Evolutionary conservation across 2,329 filamentous ascomycete species (phyloP), one percentile per base, ranked within the genome.

Genomic region (Colletotrichum gigasporum): DNA sequence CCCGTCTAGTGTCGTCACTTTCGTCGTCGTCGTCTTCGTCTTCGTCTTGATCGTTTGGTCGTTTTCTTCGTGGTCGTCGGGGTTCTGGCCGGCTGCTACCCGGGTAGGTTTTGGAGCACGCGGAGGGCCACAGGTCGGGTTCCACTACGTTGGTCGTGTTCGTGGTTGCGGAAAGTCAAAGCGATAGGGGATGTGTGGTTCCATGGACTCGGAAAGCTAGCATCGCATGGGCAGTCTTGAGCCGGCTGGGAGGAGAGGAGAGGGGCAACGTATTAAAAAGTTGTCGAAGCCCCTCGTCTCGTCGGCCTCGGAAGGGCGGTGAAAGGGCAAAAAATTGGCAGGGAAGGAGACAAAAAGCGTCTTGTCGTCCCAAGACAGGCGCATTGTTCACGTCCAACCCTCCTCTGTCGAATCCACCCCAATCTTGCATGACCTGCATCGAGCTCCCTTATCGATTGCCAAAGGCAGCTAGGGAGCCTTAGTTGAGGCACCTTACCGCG

Each of bases 361-460:
- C 16, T 56, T 32, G 50, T 55, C 57, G 16, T 65, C 42, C 44
- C 34, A 34, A 56, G 50, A 48, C 63, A 53, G 59, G 45, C 47
- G 51, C 63, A 63, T 65, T 65, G 63, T 64, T 57, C 58, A 51
- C 30, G 26, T 50, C 58, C 22, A 32, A 39, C 34, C 41, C 30
- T 18, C 11, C 16, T 37, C 28, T 34, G 30, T 50, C 44, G 42
- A 55, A 62, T 50, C 56, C 62, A 55, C 57, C 22, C 48, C 39
- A 54, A 62, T 55, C 57, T 61, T 65, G 62, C 57, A 62, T 55
- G 50, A 42, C 47, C 41, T 65, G 42, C 57, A 61, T 64, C 39
- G 14, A 57, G 37, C 58, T 58, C 44, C 53, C 58, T 57, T 63
- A 63, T 65, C 63, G 58, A 58, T 47, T 65, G 28, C 10, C 47